Evolutionary conservation across 306 rosid genomes (phyloP), one percentile per base, ranked within the genome.

Genomic region (Inga laurina): DNA sequence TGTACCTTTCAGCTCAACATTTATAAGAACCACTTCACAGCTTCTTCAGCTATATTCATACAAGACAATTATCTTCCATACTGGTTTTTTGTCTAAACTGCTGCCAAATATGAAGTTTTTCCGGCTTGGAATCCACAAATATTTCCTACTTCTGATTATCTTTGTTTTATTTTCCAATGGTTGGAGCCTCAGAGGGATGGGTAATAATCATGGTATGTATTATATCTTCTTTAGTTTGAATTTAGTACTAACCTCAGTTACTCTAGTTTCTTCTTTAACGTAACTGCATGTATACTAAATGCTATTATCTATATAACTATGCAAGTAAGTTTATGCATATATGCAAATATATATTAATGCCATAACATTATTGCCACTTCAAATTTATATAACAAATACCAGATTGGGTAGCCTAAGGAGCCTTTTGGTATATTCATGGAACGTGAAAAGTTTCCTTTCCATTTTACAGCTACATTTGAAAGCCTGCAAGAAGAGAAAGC

Each of bases 1-100:
- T 75, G 89, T 88, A 81, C 88, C 81, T 78, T 56, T 44, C 37
- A 74, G 61, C 67, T 79, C 41, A 83, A 81, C 92, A 91, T 91
- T 93, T 87, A 90, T 82, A 85, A 37, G 88, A 67, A 49, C 85
- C 78, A 57, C 79, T 79, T 43, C 62, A 15, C 24, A 7, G 21
- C 19, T 46, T 30, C 80, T 71, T 74, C 46, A 44, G 70, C 70
- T 81, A 57, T 74, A 66, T 49, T 49, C 45, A 76, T 41, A 78
- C 48, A 32, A 34, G 41, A 37, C 49, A 6, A 41, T 61, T n/a
- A 57, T 59, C 75, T 52, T 78, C 64, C 69, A 62, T 15, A 12
- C n/a, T 18, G 49, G 24, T 18, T 43, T 16, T 43, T 9, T 64
- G 34, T 51, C 8, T 43, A 43, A 8, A 14, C 72, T 48, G 43